Evolutionary conservation across 192 early-diverging fungal species (phyloP).

Genomic region (Coemansia sp.): DNA sequence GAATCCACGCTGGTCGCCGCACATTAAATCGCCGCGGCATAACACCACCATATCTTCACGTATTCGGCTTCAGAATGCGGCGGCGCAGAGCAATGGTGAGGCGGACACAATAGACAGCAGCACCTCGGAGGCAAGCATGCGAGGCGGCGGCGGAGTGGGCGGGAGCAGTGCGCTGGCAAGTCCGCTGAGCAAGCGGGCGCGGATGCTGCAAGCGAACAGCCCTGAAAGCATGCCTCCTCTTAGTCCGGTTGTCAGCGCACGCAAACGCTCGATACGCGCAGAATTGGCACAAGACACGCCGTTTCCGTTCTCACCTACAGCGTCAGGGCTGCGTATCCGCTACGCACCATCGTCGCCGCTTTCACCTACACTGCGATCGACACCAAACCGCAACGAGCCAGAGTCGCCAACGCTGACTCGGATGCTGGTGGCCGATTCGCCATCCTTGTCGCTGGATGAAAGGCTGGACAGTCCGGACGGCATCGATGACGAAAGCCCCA

Average conservation of each 20-base stretch:
- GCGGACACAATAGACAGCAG: not conserved
- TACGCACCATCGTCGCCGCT: slow-evolving; percentile 52
- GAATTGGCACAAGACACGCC: slow-evolving; percentile 38
- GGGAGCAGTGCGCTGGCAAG: slow-evolving; percentile 25
- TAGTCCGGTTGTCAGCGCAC: slow-evolving; percentile 54
- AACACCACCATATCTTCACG: slow-evolving; percentile 48
- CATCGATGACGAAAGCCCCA: slow-evolving; percentile 49
- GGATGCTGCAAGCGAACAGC: slow-evolving; percentile 46
- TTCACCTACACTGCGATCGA: slow-evolving; percentile 42
- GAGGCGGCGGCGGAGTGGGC: slow-evolving; percentile 9
- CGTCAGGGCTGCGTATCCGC: slow-evolving; percentile 43
- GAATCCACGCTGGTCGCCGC: slow-evolving; percentile 57
- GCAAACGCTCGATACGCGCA: slow-evolving; percentile 35
- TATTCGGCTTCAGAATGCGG: slow-evolving; percentile 32
- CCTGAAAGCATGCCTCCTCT: slow-evolving; percentile 54
- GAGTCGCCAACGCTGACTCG: slow-evolving; percentile 49
- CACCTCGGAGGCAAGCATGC: slow-evolving; percentile 5
- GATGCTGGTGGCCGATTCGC: slow-evolving; percentile 38
- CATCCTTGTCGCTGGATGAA: slow-evolving; percentile 37
- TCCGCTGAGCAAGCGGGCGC: slow-evolving; percentile 47
- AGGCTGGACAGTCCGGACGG: slow-evolving; percentile 24
- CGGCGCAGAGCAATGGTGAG: slow-evolving; percentile 2
- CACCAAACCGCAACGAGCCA: slow-evolving; percentile 40
- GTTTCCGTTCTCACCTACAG: slow-evolving; percentile 44
- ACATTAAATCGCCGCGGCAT: slow-evolving; percentile 49